Base-by-base conservation (phyloP, 2,329 filamentous ascomycete genomes). In the Colletotrichum sublineola region DNA sequence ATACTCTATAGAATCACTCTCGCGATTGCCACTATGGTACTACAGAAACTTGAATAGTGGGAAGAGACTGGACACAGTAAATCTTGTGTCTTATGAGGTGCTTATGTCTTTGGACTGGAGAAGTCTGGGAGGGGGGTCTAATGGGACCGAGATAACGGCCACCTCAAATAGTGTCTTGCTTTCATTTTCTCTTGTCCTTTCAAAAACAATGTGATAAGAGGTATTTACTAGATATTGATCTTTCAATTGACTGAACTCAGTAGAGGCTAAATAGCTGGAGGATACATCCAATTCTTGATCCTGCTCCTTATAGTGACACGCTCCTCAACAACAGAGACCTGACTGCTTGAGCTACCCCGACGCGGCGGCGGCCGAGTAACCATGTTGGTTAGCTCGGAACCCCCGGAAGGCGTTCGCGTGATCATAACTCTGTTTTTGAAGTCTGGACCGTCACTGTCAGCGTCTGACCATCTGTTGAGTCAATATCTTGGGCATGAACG, bases 251-350 rank as follows among this genome's bases (percentile, higher is more conserved):
- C 8, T 9, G 1, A 8, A 5, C 11, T 5, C 3, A 1, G 20
- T 14, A n/a, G 5, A 7, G 36, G 29, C n/a, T 40, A 57, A 29
- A 58, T 5, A 8, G 55, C 55, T 3, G n/a, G 55, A 58, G 36
- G 46, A 52, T 63, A 69, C 2, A 72, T 64, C 69, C 69, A 72
- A 3, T 48, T 69, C 61, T 72, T 72, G n/a, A 72, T 38, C 40
- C 58, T 72, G 29, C 55, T 69, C 44, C 69, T 55, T 11, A 72
- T 44, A 24, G 40, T 46, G 11, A 36, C 8, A 5, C 48, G 46
- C 4, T 64, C 66, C 15, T 72, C 48, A 33, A 60, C 50, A 31
- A 38, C 62, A n/a, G 69, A 72, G 5, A 46, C 69, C 2, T 67
- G 67, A 7, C 69, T 72, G 53, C 69, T 69, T 1, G 69, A 31